Evolutionary conservation across 768 basidiomycete genomes (phyloP).

Genomic region (Boletus sensibilis): DNA sequence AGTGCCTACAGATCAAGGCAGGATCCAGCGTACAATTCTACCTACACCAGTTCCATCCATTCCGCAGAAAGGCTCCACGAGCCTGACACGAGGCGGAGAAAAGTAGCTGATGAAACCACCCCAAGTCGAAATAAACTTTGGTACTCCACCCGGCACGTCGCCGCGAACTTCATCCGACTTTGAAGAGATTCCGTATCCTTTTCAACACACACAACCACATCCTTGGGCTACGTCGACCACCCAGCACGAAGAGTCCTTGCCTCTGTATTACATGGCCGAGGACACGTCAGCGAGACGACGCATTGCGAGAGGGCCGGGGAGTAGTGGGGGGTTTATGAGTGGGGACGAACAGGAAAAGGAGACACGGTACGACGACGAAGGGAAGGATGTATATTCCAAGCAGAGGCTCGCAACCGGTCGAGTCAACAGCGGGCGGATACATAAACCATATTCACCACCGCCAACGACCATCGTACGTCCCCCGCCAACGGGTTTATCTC

Average conservation of each 20-base stretch:
- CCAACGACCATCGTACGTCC: constrained; percentile 59
- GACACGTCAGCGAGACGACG: constrained; percentile 49
- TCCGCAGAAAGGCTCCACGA: neutral
- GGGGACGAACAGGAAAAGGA: constrained; percentile 27
- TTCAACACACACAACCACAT: constrained; percentile 30
- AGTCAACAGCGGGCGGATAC: constrained; percentile 58
- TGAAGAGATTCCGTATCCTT: constrained; percentile 66
- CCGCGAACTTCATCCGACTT: constrained; percentile 63
- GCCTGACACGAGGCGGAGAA: constrained; percentile 11
- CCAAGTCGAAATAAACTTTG: constrained; percentile 71
- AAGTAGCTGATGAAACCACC: constrained; percentile 55
- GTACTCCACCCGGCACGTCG: constrained; percentile 49
- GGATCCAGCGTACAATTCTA: neutral
- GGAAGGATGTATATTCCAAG: constrained; percentile 66
- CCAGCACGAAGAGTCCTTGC: constrained; percentile 42
- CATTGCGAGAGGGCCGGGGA: constrained; percentile 37
- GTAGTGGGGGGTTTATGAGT: constrained; percentile 31
- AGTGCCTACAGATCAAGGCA: neutral
- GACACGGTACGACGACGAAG: constrained; percentile 52
- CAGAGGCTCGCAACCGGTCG: constrained; percentile 37
- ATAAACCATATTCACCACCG: constrained; percentile 62
- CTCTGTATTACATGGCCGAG: constrained; percentile 52
- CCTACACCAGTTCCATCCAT: neutral
- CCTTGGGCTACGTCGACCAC: constrained; percentile 27
- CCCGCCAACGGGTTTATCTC: neutral